These are phyloP conservation scores for Insectozyma bohioensis DNA, from an alignment of 1,139 yeast species.

Conservation along the genomic window DNA sequence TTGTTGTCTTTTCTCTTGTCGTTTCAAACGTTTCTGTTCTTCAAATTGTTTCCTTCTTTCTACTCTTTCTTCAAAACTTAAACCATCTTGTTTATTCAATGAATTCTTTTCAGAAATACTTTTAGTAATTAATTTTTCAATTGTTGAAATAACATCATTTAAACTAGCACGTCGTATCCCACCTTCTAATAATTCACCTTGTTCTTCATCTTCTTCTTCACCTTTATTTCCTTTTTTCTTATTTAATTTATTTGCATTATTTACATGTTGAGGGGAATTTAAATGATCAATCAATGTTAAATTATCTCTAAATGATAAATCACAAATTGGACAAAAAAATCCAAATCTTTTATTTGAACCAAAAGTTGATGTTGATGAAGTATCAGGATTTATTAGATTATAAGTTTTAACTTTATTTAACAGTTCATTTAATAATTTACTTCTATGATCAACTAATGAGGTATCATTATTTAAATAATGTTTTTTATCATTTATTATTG, in stretches of 20 bases:
- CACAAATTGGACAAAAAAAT: conserved; percentile 78
- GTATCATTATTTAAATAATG: conserved; percentile 16
- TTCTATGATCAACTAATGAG: conserved; percentile 28
- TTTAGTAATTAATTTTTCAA: conserved; percentile 29
- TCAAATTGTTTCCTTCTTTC: conserved; percentile 42
- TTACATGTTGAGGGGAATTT: conserved; percentile 64
- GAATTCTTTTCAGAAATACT: conserved; percentile 19
- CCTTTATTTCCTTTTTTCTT: conserved; percentile 27
- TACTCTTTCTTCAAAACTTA: conserved; percentile 43
- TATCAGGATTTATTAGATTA: conserved; percentile 32
- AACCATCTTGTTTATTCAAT: conserved; percentile 5
- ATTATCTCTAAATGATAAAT: conserved; percentile 77
- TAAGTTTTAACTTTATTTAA: conserved; percentile 35
- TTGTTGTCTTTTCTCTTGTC: conserved; percentile 25
- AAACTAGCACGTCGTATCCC: conserved; percentile 34
- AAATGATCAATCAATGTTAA: conserved; percentile 80
- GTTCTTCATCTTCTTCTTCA: conserved; percentile 27
- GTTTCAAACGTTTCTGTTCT: conserved; percentile 30
- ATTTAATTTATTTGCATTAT: conserved; percentile 21
- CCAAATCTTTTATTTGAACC: conserved; percentile 65
- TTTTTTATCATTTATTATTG: conserved; percentile 1
- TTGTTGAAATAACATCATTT: conserved; percentile 32
- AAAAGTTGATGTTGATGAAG: conserved; percentile 13
- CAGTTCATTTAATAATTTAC: conserved; percentile 30
- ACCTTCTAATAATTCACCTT: conserved; percentile 25